Evolutionary conservation across 2,329 filamentous ascomycete species (phyloP).

Genomic region (Emergomyces orientalis): DNA sequence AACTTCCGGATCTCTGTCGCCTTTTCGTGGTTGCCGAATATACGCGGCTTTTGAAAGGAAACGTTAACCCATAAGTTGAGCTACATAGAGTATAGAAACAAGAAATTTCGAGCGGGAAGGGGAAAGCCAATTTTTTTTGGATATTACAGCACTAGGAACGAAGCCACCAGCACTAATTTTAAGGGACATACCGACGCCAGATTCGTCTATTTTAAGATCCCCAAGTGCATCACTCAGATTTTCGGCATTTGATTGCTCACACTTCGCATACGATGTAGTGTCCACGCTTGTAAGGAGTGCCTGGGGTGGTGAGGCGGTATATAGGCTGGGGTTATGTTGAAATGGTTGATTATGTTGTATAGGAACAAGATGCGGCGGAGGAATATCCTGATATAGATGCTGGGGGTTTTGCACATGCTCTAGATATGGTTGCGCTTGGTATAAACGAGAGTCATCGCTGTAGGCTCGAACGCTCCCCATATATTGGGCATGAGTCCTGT

Average conservation of each 20-base stretch:
- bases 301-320: slow-evolving; percentile 15
- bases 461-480: slow-evolving; percentile 29
- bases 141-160: not conserved
- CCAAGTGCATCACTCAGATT: slow-evolving; percentile 74
- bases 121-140: not conserved
- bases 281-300: slow-evolving; percentile 26
- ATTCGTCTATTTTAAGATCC: slow-evolving; percentile 76
- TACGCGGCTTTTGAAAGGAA: slow-evolving; percentile 59
- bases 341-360: slow-evolving; percentile 2
- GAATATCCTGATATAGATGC: slow-evolving; percentile 25
- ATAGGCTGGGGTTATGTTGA: not conserved
- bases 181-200: slow-evolving; percentile 59
- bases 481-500: slow-evolving; percentile 12
- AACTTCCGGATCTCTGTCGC: slow-evolving; percentile 44
- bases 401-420: slow-evolving; percentile 22
- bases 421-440: slow-evolving; percentile 29
- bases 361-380: slow-evolving; percentile 14
- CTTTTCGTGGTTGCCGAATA: slow-evolving; percentile 56
- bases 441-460: slow-evolving; percentile 30
- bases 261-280: slow-evolving; percentile 47
- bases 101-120: slow-evolving; percentile 8
- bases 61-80: not conserved
- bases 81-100: slow-evolving; percentile 9
- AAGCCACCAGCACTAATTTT: not conserved
- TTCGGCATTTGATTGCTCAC: slow-evolving; percentile 57